Percentiles rank a stretch among this genome's conserved stretches.
These are phyloP conservation scores for Achaetomium macrosporum DNA, from an alignment of 2,329 filamentous ascomycete species.

Conservation along the genomic window DNA sequence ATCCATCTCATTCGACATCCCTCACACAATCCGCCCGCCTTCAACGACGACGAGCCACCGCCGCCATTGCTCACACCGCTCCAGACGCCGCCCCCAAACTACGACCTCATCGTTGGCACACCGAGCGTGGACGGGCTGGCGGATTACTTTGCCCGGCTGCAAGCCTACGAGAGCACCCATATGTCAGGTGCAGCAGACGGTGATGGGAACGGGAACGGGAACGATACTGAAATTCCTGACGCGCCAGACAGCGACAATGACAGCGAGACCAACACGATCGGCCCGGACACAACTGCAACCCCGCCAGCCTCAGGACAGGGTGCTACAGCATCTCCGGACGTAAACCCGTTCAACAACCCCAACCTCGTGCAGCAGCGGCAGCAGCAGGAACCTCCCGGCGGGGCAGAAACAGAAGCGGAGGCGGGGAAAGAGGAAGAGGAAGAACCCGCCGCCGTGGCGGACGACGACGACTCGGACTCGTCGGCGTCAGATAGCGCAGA, in stretches of 20 bases:
- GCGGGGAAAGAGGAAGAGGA: neutral
- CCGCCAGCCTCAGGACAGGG: neutral
- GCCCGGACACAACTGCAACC: neutral
- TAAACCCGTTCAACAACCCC: neutral
- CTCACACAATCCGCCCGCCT: constrained; percentile 82
- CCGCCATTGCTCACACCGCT: constrained; percentile 49
- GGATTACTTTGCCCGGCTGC: constrained; percentile 80
- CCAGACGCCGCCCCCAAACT: constrained; percentile 77
- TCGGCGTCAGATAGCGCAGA: constrained; percentile 29
- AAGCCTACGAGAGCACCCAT: constrained; percentile 54
- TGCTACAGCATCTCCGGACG: neutral
- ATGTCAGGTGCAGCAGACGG: neutral
- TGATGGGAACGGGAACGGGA: neutral
- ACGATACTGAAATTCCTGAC: neutral
- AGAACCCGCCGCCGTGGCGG: neutral
- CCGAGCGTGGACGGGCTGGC: constrained; percentile 64
- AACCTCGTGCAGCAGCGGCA: neutral
- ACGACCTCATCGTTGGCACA: constrained; percentile 70
- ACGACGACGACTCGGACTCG: constrained; percentile 32
- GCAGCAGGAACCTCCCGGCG: too few species aligned
- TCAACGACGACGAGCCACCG: constrained; percentile 73
- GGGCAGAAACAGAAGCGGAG: neutral
- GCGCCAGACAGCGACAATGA: neutral
- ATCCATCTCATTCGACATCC: constrained; percentile 80
- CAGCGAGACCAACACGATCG: constrained; percentile 6